phyloP scores from a whole-genome alignment of 768 basidiomycete species.

The Saitozyma podzolica region DNA sequence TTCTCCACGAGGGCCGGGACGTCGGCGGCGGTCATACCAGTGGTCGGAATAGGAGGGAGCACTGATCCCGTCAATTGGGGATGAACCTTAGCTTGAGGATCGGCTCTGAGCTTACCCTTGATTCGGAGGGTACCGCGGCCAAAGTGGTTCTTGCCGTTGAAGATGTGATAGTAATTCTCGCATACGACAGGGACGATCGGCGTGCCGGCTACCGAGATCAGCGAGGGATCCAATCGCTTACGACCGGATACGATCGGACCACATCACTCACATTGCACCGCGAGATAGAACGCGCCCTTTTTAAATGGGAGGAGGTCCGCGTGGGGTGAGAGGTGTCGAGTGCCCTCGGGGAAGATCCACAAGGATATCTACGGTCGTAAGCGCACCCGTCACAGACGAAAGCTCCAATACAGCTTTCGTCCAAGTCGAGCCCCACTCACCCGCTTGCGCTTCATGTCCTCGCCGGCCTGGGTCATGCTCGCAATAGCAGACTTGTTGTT shows the following conservation, averaged over 20 bases:
- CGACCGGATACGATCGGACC: background rate
- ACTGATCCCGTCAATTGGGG: slow-evolving; percentile 58
- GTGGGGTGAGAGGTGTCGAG: slow-evolving; percentile 67
- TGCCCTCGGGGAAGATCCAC: slow-evolving; percentile 96
- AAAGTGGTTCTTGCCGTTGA: slow-evolving; percentile 70
- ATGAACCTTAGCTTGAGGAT: no score
- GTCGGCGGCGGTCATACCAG: slow-evolving; percentile 68
- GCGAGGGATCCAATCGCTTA: background rate
- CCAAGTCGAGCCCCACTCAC: slow-evolving; percentile 31
- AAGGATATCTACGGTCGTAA: slow-evolving; percentile 63
- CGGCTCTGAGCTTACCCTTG: slow-evolving; percentile 62
- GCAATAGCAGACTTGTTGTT: slow-evolving; percentile 70
- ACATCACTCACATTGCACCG: slow-evolving; percentile 61
- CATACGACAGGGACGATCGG: slow-evolving; percentile 87
- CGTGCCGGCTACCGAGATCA: slow-evolving; percentile 60
- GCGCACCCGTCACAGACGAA: background rate
- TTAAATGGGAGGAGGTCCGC: slow-evolving; percentile 82
- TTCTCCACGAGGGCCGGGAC: slow-evolving; percentile 66
- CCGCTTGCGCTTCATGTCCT: slow-evolving; percentile 66
- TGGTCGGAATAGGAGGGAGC: slow-evolving; percentile 78
- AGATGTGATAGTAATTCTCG: slow-evolving; percentile 89
- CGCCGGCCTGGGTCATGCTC: slow-evolving; percentile 73
- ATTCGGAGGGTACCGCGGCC: slow-evolving; percentile 73
- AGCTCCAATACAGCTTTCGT: background rate
- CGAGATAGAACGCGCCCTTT: slow-evolving; percentile 96